These are phyloP conservation scores for Pseudohalonectria lignicola DNA, from an alignment of 2,329 filamentous ascomycete genomes.

Conservation along the genomic window DNA sequence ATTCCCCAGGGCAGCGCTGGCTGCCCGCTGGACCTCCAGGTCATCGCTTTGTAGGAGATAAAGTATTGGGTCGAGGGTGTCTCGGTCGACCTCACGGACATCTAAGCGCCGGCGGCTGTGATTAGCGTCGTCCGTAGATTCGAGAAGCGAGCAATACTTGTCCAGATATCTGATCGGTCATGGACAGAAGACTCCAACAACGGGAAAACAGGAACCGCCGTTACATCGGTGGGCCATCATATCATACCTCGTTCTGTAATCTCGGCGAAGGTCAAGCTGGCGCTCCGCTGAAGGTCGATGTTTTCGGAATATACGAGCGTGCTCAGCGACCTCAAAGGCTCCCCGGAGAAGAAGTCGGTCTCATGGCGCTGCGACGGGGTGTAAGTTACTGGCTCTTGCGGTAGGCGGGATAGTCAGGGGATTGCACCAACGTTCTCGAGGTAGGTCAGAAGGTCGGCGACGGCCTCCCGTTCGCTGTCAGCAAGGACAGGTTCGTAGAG, in stretches of 20 bases:
- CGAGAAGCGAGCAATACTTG: too few relatives aligned
- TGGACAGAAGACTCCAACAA: too few relatives aligned
- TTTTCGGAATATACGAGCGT: constrained; percentile 98
- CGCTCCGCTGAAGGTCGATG: constrained; percentile 93
- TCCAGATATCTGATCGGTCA: too few relatives aligned
- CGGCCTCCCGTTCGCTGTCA: constrained; percentile 93
- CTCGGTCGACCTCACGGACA: constrained; percentile 89
- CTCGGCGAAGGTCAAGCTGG: constrained; percentile 95
- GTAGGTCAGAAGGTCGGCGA: constrained; percentile 89
- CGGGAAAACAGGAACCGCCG: too few relatives aligned
- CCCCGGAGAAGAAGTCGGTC: constrained; percentile 96
- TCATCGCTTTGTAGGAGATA: constrained; percentile 91
- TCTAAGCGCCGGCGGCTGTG: constrained; percentile 43
- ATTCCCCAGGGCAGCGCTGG: constrained; percentile 91
- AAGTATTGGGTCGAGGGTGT: constrained; percentile 91
- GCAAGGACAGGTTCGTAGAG: constrained; percentile 81
- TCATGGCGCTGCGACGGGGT: constrained; percentile 64
- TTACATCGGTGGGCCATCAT: too few relatives aligned
- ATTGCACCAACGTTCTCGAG: constrained; percentile 72
- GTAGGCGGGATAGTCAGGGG: neutral
- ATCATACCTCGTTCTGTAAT: constrained; percentile 95
- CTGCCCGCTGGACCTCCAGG: constrained; percentile 93
- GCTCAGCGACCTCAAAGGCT: constrained; percentile 84
- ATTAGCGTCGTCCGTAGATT: constrained; percentile 5
- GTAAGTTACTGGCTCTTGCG: neutral